Evolutionary conservation across 225 moss, liverwort and hornwort genomes (phyloP).

Genomic region (Marchantia paleacea): DNA sequence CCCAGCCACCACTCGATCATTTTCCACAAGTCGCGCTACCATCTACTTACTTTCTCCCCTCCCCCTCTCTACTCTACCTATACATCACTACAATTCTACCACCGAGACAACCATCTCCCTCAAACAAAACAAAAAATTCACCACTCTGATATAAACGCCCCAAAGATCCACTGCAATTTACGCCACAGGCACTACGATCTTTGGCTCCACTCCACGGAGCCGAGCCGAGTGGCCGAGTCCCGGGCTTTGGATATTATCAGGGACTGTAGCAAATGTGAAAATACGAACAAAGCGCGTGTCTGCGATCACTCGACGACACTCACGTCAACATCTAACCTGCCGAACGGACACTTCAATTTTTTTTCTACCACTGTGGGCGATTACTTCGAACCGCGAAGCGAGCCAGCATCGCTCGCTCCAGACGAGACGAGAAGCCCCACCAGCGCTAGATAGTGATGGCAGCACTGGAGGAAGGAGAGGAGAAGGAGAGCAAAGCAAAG

Average conservation of each 20-base stretch:
- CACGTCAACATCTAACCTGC: not conserved
- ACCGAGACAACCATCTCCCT: not conserved
- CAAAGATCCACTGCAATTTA: no score
- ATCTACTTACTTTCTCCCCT: not conserved
- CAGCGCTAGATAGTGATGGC: no score
- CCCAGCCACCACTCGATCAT: constrained; percentile 43
- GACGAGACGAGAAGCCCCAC: no score
- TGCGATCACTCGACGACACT: not conserved
- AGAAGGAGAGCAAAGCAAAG: not conserved
- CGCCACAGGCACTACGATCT: not conserved
- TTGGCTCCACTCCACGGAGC: no score
- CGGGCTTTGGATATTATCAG: not conserved
- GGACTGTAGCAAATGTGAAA: not conserved
- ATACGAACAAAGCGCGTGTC: not conserved
- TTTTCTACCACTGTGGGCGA: not conserved
- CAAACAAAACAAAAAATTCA: not conserved
- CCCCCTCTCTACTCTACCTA: not conserved
- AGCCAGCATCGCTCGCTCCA: not conserved
- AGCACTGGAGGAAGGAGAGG: not conserved
- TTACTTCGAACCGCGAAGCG: not conserved
- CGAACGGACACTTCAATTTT: not conserved
- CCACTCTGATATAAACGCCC: no score
- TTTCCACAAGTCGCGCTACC: constrained; percentile 3
- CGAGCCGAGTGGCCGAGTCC: not conserved
- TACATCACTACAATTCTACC: not conserved